Conservation (phyloP, 2,329 filamentous ascomycete species). For the Penicillium polonicum region DNA sequence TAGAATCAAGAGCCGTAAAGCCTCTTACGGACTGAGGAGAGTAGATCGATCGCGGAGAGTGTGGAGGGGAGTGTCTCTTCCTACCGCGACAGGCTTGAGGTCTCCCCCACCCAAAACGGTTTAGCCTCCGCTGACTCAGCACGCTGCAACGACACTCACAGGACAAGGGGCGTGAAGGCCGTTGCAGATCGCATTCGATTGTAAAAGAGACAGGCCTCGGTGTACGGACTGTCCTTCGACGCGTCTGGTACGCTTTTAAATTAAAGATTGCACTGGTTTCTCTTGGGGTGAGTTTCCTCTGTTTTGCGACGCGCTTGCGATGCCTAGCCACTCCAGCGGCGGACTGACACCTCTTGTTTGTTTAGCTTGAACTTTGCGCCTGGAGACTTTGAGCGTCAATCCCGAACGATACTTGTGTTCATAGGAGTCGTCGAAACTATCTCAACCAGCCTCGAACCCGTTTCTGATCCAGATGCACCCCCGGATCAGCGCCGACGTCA, state of each 20-base stretch:
- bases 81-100: slow-evolving; percentile 24
- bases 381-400: slow-evolving; percentile 5
- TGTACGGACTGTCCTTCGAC: slow-evolving; percentile 23
- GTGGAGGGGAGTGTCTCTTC: slow-evolving; percentile 15
- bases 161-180: slow-evolving; percentile 32
- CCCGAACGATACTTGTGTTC: background rate
- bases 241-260: slow-evolving; percentile 28
- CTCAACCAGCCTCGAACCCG: background rate
- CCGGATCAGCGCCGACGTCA: slow-evolving; percentile 26
- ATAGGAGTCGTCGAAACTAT: background rate
- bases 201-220: slow-evolving; percentile 23
- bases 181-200: slow-evolving; percentile 34
- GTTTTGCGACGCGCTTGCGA: slow-evolving; percentile 22
- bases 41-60: slow-evolving; percentile 19
- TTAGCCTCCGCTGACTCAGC: slow-evolving; percentile 40
- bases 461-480: slow-evolving; percentile 23
- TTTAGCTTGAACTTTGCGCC: slow-evolving; percentile 21
- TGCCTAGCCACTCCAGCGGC: slow-evolving; percentile 11
- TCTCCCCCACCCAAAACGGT: slow-evolving; percentile 31
- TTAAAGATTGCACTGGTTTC: slow-evolving; percentile 1
- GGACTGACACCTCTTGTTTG: slow-evolving; percentile 19
- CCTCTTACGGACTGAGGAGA: slow-evolving; percentile 6
- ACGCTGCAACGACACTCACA: slow-evolving; percentile 36
- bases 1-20: slow-evolving; percentile 8
- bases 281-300: slow-evolving; percentile 16